phyloP scores from a whole-genome alignment of 2,329 filamentous ascomycete species.

The Pseudogymnoascus sp. region DNA sequence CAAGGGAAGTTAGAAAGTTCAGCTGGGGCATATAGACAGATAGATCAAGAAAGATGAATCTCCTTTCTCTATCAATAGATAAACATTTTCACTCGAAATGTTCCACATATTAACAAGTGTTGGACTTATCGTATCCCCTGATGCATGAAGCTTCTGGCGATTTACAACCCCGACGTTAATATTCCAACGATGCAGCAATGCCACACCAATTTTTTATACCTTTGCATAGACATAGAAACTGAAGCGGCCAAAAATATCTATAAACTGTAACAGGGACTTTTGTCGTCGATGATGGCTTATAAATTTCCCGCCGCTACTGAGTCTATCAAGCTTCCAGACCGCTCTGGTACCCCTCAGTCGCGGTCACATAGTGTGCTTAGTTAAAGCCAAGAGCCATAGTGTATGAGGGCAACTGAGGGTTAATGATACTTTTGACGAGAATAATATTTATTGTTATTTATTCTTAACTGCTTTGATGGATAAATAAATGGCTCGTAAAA shows the following conservation, averaged over 20 bases:
- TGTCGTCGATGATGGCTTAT: background rate
- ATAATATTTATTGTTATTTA: background rate
- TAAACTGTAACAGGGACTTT: background rate
- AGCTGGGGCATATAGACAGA: background rate
- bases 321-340: conserved; percentile 5
- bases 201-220: too few species aligned
- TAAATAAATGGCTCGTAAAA: background rate
- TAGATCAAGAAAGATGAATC: background rate
- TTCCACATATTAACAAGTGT: background rate
- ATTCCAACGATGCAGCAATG: background rate
- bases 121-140: background rate
- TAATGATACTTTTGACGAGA: background rate
- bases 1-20: background rate
- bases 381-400: background rate
- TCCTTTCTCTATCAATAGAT: background rate
- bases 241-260: background rate
- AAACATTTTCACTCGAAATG: background rate
- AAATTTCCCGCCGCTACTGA: conserved; percentile 1
- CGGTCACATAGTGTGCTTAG: background rate
- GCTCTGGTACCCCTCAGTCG: background rate
- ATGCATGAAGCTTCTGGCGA: background rate
- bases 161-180: background rate
- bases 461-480: background rate
- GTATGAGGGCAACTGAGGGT: background rate
- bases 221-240: background rate